Conservation (phyloP, 768 basidiomycete genomes). For the Pisolithus albus region DNA sequence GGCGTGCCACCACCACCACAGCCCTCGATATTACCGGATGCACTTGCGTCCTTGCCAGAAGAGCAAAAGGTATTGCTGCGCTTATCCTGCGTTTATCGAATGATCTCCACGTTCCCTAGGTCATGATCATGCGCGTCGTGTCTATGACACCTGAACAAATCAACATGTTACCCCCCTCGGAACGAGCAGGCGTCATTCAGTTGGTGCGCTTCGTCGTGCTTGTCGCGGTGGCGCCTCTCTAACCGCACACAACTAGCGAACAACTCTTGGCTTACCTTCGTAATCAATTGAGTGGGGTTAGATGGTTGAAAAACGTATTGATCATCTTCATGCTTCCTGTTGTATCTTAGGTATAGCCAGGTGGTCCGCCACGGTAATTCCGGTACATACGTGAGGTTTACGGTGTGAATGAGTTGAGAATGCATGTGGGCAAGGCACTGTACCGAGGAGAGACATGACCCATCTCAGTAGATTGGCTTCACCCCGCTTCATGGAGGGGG, state of each 20-base stretch:
- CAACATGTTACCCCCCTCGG: slow-evolving; percentile 54
- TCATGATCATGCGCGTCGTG: not conserved
- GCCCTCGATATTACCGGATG: slow-evolving; percentile 33
- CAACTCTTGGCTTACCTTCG: slow-evolving; percentile 25
- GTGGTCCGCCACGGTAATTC: too few species aligned
- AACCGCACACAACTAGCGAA: slow-evolving; percentile 17
- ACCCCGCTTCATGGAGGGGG: too few species aligned
- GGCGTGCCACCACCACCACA: not conserved
- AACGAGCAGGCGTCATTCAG: slow-evolving; percentile 66
- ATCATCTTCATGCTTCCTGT: too few species aligned
- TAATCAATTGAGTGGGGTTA: slow-evolving; percentile 2
- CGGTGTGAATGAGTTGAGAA: too few species aligned
- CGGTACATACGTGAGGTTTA: too few species aligned
- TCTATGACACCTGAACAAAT: slow-evolving; percentile 72
- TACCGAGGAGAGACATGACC: too few species aligned
- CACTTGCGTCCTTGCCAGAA: slow-evolving; percentile 55
- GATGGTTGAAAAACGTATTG: too few species aligned
- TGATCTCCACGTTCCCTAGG: too few species aligned
- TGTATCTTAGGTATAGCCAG: too few species aligned
- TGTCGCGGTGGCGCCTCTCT: slow-evolving; percentile 11
- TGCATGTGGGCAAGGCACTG: too few species aligned
- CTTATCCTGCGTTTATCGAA: too few species aligned
- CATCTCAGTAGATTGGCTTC: too few species aligned
- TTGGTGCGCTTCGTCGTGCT: slow-evolving; percentile 43
- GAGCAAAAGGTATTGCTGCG: slow-evolving; percentile 51